These are phyloP conservation scores for Berberis vulgaris DNA, from an alignment of 164 flowering plant species.

Conservation along the genomic window DNA sequence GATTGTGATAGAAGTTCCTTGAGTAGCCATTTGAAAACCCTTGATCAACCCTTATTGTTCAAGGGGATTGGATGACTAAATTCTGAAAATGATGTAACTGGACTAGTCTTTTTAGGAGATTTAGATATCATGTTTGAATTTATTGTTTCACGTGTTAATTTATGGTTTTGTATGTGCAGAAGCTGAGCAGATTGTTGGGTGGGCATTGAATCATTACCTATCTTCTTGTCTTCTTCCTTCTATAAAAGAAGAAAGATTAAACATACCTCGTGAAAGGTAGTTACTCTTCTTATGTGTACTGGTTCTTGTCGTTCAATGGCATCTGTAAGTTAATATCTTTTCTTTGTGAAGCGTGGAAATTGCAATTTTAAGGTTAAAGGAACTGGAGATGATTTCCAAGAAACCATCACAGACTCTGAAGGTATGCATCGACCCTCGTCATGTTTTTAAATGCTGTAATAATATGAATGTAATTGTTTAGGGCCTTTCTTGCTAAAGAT, in stretches of 20 bases:
- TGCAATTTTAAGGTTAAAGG: conserved; percentile 75
- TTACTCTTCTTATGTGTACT: conserved; percentile 1
- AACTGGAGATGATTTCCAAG: conserved; percentile 52
- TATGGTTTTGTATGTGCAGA: conserved; percentile 34
- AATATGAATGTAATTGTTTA: background rate
- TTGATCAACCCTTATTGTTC: no score
- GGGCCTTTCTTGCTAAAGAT: conserved; percentile 5
- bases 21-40: background rate
- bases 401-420: conserved; percentile 80
- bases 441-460: background rate
- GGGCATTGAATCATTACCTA: conserved; percentile 92
- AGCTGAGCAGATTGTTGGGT: conserved; percentile 94
- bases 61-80: no score
- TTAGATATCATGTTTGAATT: background rate
- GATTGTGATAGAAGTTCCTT: background rate
- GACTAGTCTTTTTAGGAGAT: background rate
- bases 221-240: conserved; percentile 55
- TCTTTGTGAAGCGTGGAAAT: conserved; percentile 63
- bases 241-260: conserved; percentile 56
- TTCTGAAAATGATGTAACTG: no score
- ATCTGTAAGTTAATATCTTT: conserved; percentile 11
- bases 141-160: background rate
- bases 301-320: background rate
- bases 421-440: conserved; percentile 24
- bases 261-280: conserved; percentile 78